Percentiles rank a stretch among this genome's conserved stretches.
phyloP scores from a whole-genome alignment of 257 asterid genomes.

The Solanum appendiculatum region DNA sequence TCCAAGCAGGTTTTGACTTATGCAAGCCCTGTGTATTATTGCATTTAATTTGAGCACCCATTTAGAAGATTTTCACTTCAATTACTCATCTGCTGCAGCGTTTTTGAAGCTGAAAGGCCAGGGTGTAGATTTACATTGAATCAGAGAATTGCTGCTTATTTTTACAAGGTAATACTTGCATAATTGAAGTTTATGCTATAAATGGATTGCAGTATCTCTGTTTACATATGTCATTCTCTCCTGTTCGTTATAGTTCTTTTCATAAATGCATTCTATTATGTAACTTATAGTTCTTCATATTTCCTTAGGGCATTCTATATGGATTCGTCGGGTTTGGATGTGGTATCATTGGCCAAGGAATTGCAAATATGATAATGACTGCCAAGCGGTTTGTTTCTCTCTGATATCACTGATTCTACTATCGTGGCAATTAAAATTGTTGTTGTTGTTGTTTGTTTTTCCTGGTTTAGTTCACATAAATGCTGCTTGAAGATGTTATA shows the following conservation, averaged over 20 bases:
- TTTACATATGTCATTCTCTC: not conserved
- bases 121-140: constrained; percentile 63
- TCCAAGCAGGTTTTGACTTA: constrained; percentile 77
- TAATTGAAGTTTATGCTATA: not conserved
- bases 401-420: not conserved
- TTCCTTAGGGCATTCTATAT: constrained; percentile 73
- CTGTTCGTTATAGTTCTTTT: not conserved
- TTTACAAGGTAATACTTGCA: constrained; percentile 53
- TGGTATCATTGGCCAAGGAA: constrained; percentile 95
- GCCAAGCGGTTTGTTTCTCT: constrained; percentile 65
- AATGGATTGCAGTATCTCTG: not conserved
- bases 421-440: not conserved
- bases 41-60: not conserved
- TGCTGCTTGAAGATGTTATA: not conserved
- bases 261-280: not conserved
- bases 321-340: constrained; percentile 96
- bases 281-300: not conserved
- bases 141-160: constrained; percentile 85
- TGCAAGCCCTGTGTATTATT: not conserved
- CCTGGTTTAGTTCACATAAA: not conserved
- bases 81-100: constrained; percentile 36
- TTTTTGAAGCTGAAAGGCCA: constrained; percentile 91
- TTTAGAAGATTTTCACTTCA: not conserved
- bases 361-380: constrained; percentile 88
- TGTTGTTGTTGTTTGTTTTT: not conserved